Evolutionary conservation across 2,329 filamentous ascomycete species (phyloP).

Genomic region (Exophiala oligosperma): DNA sequence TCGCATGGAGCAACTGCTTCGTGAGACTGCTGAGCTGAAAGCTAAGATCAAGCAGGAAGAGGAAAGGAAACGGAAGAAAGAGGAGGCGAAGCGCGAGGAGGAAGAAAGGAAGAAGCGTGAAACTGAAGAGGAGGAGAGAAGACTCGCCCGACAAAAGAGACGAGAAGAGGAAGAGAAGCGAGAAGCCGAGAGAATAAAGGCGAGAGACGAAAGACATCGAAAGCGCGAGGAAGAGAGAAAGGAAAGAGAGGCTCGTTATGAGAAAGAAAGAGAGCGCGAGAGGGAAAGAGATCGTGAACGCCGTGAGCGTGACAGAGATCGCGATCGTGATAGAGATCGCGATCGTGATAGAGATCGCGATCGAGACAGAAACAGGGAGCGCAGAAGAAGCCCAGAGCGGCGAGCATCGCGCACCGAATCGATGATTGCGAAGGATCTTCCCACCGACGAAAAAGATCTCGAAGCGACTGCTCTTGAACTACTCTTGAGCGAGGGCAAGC

Average conservation of each 20-base stretch:
- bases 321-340: conserved; percentile 32
- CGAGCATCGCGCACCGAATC: conserved; percentile 36
- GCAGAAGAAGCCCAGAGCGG: conserved; percentile 33
- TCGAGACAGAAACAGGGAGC: conserved; percentile 29
- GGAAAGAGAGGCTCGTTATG: conserved; percentile 37
- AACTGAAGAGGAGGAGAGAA: conserved; percentile 46
- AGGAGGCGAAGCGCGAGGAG: conserved; percentile 43
- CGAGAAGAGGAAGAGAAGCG: conserved; percentile 54
- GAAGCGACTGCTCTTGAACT: conserved; percentile 57
- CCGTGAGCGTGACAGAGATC: conserved; percentile 31
- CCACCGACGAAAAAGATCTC: conserved; percentile 54
- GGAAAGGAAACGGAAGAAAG: conserved; percentile 37
- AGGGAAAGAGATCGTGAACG: conserved; percentile 36
- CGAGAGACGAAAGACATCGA: conserved; percentile 48
- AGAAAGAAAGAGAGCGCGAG: conserved; percentile 34
- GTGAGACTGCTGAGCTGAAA: conserved; percentile 52
- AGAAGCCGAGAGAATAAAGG: conserved; percentile 54
- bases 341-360: conserved; percentile 33
- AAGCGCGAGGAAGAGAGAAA: conserved; percentile 47
- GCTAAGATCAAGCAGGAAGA: conserved; percentile 46
- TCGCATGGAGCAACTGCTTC: conserved; percentile 49
- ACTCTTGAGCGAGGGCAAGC: conserved; percentile 56
- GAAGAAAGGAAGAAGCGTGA: conserved; percentile 44
- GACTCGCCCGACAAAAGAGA: conserved; percentile 51
- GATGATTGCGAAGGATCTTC: conserved; percentile 31